phyloP scores from a whole-genome alignment of 176 grass and related monocot genomes.

The Guadua angustifolia region DNA sequence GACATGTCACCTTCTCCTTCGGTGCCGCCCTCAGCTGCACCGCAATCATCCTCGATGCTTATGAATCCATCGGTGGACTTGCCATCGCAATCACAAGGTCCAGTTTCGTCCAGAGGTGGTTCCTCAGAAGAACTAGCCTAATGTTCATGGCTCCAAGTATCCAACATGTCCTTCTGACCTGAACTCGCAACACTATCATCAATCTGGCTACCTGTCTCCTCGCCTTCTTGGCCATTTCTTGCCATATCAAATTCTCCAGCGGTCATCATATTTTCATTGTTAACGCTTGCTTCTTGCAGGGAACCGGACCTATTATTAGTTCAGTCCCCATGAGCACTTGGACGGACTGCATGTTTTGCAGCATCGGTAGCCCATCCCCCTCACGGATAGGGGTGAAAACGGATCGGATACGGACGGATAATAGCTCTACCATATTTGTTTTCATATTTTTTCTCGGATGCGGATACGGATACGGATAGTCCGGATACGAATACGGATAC shows the following conservation, averaged over 20 bases:
- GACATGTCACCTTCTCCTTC: not conserved
- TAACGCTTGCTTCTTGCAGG: not conserved
- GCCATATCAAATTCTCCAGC: not conserved
- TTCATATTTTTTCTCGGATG: too few species aligned
- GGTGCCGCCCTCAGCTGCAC: not conserved
- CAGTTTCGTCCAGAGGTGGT: not conserved
- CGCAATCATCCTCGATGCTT: constrained; percentile 38
- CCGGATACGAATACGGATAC: too few species aligned
- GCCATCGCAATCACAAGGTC: not conserved
- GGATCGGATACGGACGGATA: too few species aligned
- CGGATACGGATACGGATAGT: too few species aligned
- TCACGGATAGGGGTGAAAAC: too few species aligned
- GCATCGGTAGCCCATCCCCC: constrained; percentile 44
- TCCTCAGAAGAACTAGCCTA: not conserved
- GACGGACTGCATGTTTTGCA: constrained; percentile 35
- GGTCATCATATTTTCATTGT: not conserved
- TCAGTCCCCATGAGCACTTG: constrained; percentile 25
- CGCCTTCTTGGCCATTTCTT: not conserved
- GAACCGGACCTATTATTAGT: not conserved
- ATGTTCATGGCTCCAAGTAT: not conserved
- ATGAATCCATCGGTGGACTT: constrained; percentile 49
- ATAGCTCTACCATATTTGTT: too few species aligned
- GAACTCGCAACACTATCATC: not conserved
- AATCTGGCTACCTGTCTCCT: not conserved
- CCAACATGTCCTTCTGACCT: not conserved